Conservation (phyloP, 345 rosid genomes). For the Clarkia xantiana region DNA sequence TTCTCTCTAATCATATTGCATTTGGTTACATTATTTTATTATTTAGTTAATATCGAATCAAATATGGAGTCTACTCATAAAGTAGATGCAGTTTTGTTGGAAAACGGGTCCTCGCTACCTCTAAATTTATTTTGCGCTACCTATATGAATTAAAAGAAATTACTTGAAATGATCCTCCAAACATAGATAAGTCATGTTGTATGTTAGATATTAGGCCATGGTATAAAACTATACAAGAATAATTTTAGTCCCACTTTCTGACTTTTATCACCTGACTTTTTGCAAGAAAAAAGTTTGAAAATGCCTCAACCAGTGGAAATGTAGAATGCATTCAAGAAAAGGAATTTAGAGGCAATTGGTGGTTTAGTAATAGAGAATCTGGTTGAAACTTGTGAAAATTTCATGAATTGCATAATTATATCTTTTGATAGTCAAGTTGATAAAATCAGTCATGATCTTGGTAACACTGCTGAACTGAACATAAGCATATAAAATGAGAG, state of each 20-base stretch:
- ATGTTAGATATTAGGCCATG: too few relatives aligned
- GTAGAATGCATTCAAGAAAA: slow-evolving; percentile 2
- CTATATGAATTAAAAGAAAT: slow-evolving; percentile 24
- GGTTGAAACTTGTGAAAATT: background rate
- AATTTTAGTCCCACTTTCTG: slow-evolving; percentile 14
- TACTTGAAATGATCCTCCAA: slow-evolving; percentile 9
- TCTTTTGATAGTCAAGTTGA: slow-evolving; percentile 28
- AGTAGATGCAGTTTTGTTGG: slow-evolving; percentile 70
- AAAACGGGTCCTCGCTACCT: slow-evolving; percentile 87
- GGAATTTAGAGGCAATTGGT: too few relatives aligned
- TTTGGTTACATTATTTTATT: too few relatives aligned
- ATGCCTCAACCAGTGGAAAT: slow-evolving; percentile 15
- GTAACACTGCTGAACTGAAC: slow-evolving; percentile 83
- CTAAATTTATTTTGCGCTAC: slow-evolving; percentile 57
- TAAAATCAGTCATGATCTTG: slow-evolving; percentile 47
- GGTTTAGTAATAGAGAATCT: background rate
- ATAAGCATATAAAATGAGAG: slow-evolving; percentile 89
- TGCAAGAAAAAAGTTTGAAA: slow-evolving; percentile 20
- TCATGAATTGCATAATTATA: slow-evolving; percentile 13
- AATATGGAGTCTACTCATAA: slow-evolving; percentile 84
- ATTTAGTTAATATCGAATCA: too few relatives aligned
- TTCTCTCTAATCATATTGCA: too few relatives aligned
- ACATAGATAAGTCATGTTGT: slow-evolving; percentile 10
- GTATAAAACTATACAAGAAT: slow-evolving; percentile 6
- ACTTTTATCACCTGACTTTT: slow-evolving; percentile 19